phyloP scores from a whole-genome alignment of 2,329 filamentous ascomycete genomes.

The Verticillium albo-atrum region DNA sequence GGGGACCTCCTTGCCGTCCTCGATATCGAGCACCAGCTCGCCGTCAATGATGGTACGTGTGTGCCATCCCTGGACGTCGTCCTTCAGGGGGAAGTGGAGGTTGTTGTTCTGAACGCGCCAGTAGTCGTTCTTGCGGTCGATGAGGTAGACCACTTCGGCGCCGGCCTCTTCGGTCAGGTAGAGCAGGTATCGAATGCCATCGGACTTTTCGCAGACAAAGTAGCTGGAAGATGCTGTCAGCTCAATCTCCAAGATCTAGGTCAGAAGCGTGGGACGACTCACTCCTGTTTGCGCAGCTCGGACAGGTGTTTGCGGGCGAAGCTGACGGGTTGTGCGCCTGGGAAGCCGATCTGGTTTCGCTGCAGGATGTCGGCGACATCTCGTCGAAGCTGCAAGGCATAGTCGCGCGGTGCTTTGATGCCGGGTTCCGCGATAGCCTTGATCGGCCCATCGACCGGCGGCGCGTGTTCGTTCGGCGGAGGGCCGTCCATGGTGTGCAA shows the following conservation, averaged over 20 bases:
- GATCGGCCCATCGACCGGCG: conserved; percentile 29
- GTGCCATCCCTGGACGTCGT: conserved; percentile 66
- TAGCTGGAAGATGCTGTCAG: conserved; percentile 51
- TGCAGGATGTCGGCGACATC: conserved; percentile 75
- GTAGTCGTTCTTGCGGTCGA: conserved; percentile 97
- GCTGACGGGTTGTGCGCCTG: conserved; percentile 90
- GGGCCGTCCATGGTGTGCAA: conserved; percentile 11
- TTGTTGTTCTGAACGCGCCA: conserved; percentile 68
- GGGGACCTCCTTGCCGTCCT: conserved; percentile 63
- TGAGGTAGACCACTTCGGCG: conserved; percentile 77
- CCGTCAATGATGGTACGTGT: conserved; percentile 82
- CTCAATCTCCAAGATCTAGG: background rate
- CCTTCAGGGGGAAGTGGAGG: conserved; percentile 75
- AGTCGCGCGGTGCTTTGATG: conserved; percentile 54
- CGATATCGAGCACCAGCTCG: conserved; percentile 84
- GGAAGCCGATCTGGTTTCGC: conserved; percentile 66
- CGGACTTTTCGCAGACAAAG: conserved; percentile 97
- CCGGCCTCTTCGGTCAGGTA: conserved; percentile 71
- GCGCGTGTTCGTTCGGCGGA: conserved; percentile 6
- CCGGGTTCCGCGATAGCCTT: conserved; percentile 57
- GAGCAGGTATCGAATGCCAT: conserved; percentile 92
- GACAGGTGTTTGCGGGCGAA: conserved; percentile 77
- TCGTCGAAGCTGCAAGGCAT: conserved; percentile 58
- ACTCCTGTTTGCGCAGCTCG: conserved; percentile 79
- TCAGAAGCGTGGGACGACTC: conserved; percentile 19